Percentiles rank a stretch among this genome's conserved stretches.
Conservation (phyloP, 2,329 filamentous ascomycete genomes). For the Hypoxylon sp. region DNA sequence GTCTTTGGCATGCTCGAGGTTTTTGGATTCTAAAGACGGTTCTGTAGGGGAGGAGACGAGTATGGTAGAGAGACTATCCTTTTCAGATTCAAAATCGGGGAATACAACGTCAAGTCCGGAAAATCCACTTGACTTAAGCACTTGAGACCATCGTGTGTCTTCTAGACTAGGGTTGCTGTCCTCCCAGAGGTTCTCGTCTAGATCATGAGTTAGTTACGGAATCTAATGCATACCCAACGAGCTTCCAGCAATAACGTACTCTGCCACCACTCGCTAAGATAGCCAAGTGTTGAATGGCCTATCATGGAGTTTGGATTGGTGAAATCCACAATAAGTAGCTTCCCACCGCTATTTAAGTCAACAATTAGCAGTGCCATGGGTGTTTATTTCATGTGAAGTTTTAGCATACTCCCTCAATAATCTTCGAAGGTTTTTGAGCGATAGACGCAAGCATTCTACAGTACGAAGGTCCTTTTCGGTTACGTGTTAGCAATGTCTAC, state of each 20-base stretch:
- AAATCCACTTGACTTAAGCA: not conserved
- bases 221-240: too few species aligned
- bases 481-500: too few species aligned
- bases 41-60: not conserved
- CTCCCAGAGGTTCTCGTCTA: too few species aligned
- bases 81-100: not conserved
- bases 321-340: not conserved
- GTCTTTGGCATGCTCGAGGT: too few species aligned
- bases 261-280: not conserved
- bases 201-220: too few species aligned
- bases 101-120: not conserved
- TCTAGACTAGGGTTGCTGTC: too few species aligned
- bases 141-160: too few species aligned
- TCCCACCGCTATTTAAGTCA: not conserved
- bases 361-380: too few species aligned
- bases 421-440: not conserved
- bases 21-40: too few species aligned
- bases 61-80: not conserved
- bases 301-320: not conserved
- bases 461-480: too few species aligned
- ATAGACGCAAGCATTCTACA: too few species aligned
- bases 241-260: not conserved
- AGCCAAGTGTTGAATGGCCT: conserved; percentile 1
- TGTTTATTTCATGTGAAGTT: too few species aligned
- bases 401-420: not conserved